Percentiles rank a stretch among this genome's conserved stretches.
These are phyloP conservation scores for Phaffia rhodozyma DNA, from an alignment of 1,284 basidiomycete species.

Conservation along the genomic window DNA sequence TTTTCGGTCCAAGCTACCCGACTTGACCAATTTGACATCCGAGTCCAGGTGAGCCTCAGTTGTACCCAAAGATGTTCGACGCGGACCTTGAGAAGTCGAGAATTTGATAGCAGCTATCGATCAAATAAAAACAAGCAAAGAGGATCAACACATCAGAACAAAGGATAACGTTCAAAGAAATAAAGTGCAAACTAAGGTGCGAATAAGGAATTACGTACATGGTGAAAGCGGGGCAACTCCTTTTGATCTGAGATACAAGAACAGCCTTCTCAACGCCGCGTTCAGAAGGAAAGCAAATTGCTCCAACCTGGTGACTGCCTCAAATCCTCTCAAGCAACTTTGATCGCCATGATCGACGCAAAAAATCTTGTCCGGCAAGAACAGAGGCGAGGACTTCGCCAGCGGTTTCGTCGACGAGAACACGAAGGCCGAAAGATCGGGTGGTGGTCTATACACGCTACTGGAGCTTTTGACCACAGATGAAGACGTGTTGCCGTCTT, in stretches of 20 bases:
- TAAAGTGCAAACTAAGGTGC: background rate
- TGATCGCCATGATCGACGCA: conserved; percentile 65
- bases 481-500: conserved; percentile 24
- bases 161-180: background rate
- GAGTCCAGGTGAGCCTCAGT: conserved; percentile 60
- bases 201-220: background rate
- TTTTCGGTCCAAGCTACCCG: conserved; percentile 85
- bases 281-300: conserved; percentile 96
- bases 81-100: conserved; percentile 12
- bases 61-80: conserved; percentile 24
- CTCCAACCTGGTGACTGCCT: conserved; percentile 83
- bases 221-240: conserved; percentile 57
- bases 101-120: conserved; percentile 23
- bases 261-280: conserved; percentile 84
- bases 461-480: conserved; percentile 21
- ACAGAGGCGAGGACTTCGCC: conserved; percentile 29
- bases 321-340: conserved; percentile 63
- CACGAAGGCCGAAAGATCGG: conserved; percentile 40
- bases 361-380: conserved; percentile 44
- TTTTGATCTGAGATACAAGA: conserved; percentile 78
- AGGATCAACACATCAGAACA: background rate
- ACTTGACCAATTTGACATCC: conserved; percentile 89
- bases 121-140: conserved; percentile 2
- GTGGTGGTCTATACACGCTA: conserved; percentile 41
- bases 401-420: conserved; percentile 21